Base-by-base conservation (phyloP, 2,329 filamentous ascomycete species). In the Diaporthe australafricana region DNA sequence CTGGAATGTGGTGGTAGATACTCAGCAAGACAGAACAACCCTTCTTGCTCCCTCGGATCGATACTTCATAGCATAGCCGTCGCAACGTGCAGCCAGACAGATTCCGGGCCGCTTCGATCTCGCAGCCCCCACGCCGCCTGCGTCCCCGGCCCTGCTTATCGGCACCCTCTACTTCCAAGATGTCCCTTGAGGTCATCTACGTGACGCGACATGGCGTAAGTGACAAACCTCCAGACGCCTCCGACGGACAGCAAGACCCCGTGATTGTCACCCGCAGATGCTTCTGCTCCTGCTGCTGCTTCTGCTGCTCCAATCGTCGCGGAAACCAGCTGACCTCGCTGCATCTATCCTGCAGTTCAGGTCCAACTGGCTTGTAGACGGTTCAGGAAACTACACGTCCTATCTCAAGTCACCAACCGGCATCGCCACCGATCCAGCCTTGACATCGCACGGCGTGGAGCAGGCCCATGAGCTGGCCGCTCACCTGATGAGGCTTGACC, bases 331-430 rank as follows among this genome's bases (percentile, higher is more conserved):
- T 75, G 71, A 76, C 57, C 42, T 30, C 12, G 35, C 63, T 32
- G 65, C 35, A 38, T 62, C 62, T 38, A 35, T 38, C 57, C 47
- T 70, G 25, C 81, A 97, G 95, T 98, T 97, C 83, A 94, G 96
- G 74, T 92, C 93, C 75, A 95, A 93, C 80, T 98, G 95, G 94
- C 90, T 90, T 53, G 94, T 98, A 73, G 92, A 98, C 82, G 90
- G 91, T 56, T 84, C 87, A 73, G 96, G 96, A 68, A 87, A 87
- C 76, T 98, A 98, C 85, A 89, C 88, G 68, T 86, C 93, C 30
- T 87, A 86, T 72, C 90, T 96, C 75, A 90, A 88, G 52, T 94
- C 94, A 47, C 96, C 96, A 0, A 98, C 96, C 7, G 93, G 94
- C 68, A 95, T 98, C 75, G 88, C 95, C 5, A 93, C 93, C 32